These are phyloP conservation scores for Aegilops umbellulata DNA, from an alignment of 176 grass and related monocot species.

Conservation along the genomic window DNA sequence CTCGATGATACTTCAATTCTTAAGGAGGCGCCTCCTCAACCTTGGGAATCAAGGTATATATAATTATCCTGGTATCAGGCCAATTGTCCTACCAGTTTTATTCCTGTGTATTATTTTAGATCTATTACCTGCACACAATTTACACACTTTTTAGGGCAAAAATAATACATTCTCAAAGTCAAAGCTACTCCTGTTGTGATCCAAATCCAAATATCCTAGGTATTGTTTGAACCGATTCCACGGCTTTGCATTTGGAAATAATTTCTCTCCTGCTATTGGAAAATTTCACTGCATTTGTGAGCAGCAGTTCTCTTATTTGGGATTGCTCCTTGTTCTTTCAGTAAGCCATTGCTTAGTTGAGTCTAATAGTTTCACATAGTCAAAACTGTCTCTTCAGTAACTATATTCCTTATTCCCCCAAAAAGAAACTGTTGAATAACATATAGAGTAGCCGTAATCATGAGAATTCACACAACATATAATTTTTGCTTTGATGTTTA, in stretches of 20 bases:
- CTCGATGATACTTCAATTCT: constrained; percentile 37
- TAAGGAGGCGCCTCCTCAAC: constrained; percentile 49
- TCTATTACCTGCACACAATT: background rate
- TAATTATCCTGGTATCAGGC: background rate
- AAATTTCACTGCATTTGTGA: background rate
- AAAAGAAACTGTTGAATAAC: background rate
- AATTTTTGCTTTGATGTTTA: background rate
- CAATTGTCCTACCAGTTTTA: background rate
- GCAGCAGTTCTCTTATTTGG: background rate
- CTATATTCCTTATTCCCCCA: background rate
- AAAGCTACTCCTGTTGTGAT: background rate
- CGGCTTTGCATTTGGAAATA: background rate
- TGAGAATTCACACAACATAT: background rate
- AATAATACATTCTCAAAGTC: background rate
- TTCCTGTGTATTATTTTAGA: background rate
- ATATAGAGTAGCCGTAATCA: background rate
- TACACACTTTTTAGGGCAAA: background rate
- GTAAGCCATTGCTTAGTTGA: background rate
- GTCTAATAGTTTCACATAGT: background rate
- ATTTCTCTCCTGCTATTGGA: background rate
- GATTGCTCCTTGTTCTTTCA: background rate
- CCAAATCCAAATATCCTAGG: background rate
- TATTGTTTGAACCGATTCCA: background rate
- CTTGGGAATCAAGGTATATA: constrained; percentile 86
- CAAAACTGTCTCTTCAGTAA: background rate